Conservation (phyloP, 116 monocot genomes). For the Posidonia oceanica region DNA sequence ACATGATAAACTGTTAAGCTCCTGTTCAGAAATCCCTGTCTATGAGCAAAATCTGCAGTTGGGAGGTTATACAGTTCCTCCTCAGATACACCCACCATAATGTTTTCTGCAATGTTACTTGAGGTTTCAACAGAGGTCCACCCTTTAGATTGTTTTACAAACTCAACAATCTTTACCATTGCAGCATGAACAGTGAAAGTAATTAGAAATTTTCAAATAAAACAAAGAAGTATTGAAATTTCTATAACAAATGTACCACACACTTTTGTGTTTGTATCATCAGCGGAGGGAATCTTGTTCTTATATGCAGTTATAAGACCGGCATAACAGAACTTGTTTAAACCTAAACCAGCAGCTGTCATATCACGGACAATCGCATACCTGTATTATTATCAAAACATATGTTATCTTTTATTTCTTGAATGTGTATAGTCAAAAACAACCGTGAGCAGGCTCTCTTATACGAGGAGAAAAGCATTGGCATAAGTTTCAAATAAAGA, state of each 20-base stretch:
- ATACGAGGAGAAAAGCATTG: background rate
- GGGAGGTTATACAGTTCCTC: slow-evolving; percentile 78
- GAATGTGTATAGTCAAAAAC: too few relatives aligned
- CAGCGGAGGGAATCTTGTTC: slow-evolving; percentile 64
- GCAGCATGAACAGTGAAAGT: slow-evolving; percentile 1
- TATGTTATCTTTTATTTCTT: too few relatives aligned
- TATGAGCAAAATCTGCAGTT: slow-evolving; percentile 49
- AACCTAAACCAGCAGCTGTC: slow-evolving; percentile 89
- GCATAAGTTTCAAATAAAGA: background rate
- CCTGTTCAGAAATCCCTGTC: slow-evolving; percentile 56
- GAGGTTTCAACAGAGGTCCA: slow-evolving; percentile 78
- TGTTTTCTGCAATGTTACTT: slow-evolving; percentile 77
- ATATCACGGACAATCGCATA: slow-evolving; percentile 92
- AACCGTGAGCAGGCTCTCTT: background rate
- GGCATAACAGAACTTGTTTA: slow-evolving; percentile 96
- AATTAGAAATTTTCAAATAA: background rate
- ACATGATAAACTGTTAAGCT: slow-evolving; percentile 79
- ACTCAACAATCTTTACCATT: slow-evolving; percentile 63
- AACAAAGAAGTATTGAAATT: background rate
- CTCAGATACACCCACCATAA: slow-evolving; percentile 90
- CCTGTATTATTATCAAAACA: slow-evolving; percentile 18
- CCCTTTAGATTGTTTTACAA: slow-evolving; percentile 87
- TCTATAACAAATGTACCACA: slow-evolving; percentile 1
- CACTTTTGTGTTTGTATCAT: slow-evolving; percentile 65
- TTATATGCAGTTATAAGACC: slow-evolving; percentile 85